Conservation (phyloP, 140 eudicot species). For the Ambrosia hybrid region DNA sequence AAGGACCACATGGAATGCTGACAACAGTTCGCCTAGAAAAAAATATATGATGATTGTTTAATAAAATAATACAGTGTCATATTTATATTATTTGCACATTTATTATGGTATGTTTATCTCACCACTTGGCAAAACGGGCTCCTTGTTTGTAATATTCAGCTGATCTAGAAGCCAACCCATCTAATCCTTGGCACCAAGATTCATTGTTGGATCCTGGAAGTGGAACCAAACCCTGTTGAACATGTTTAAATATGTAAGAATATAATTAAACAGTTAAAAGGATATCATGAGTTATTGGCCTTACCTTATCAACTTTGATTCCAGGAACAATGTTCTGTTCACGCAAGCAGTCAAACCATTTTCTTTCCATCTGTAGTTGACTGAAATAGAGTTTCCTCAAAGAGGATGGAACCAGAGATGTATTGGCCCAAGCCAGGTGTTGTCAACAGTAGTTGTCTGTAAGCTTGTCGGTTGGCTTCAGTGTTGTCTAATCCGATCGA, state of each 20-base stretch:
- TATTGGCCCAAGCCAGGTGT: constrained; percentile 89
- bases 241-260: constrained; percentile 3
- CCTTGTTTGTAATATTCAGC: constrained; percentile 97
- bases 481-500: constrained; percentile 89
- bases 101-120: constrained; percentile 22
- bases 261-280: neutral
- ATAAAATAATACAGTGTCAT: neutral
- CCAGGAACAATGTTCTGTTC: constrained; percentile 92
- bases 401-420: constrained; percentile 86
- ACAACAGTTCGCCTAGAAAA: constrained; percentile 88
- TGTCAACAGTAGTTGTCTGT: constrained; percentile 77
- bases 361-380: constrained; percentile 90
- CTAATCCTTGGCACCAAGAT: constrained; percentile 98
- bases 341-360: constrained; percentile 75
- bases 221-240: constrained; percentile 85
- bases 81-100: neutral
- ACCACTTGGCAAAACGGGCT: constrained; percentile 98
- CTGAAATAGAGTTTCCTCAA: constrained; percentile 78
- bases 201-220: constrained; percentile 96
- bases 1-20: constrained; percentile 93
- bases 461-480: constrained; percentile 84
- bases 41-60: constrained; percentile 5
- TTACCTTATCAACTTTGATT: constrained; percentile 93
- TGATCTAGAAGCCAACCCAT: constrained; percentile 92
- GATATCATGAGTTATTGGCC: neutral